These are phyloP conservation scores for Ustilago loliicola DNA, from an alignment of 1,284 basidiomycete genomes.

Conservation along the genomic window DNA sequence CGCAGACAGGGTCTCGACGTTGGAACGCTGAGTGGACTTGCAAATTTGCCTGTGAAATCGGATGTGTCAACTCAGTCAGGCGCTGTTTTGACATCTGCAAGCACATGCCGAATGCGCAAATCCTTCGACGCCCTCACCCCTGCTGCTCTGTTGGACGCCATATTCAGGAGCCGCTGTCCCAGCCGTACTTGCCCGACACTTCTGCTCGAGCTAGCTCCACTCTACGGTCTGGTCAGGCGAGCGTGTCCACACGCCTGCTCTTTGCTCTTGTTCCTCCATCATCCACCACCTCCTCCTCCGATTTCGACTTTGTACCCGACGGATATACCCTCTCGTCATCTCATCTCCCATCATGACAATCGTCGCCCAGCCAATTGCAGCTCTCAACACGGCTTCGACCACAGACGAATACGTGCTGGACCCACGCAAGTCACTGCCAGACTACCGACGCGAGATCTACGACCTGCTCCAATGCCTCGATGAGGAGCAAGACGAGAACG, in stretches of 20 bases:
- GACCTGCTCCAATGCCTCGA: slow-evolving; percentile 49
- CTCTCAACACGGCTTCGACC: slow-evolving; percentile 5
- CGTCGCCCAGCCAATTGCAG: slow-evolving; percentile 10
- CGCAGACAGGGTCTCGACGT: background rate
- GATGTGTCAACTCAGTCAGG: slow-evolving; percentile 2
- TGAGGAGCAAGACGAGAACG: slow-evolving; percentile 52
- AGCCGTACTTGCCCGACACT: background rate
- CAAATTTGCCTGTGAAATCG: slow-evolving; percentile 4
- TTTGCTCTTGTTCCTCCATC: background rate
- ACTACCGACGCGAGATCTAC: slow-evolving; percentile 54
- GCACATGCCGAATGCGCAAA: background rate
- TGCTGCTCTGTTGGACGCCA: background rate
- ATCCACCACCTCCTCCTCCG: background rate
- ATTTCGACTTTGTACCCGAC: slow-evolving; percentile 7
- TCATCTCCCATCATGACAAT: slow-evolving; percentile 16
- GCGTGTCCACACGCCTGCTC: too few species aligned
- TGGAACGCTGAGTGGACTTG: background rate
- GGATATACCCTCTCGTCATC: slow-evolving; percentile 1
- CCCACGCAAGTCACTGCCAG: slow-evolving; percentile 42
- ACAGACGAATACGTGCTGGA: slow-evolving; percentile 34
- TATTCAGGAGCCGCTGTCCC: slow-evolving; percentile 8
- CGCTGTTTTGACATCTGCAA: slow-evolving; percentile 4
- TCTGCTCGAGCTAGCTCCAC: too few species aligned
- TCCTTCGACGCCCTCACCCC: background rate
- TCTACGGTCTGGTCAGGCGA: too few species aligned